Base-by-base conservation (phyloP, 1,284 basidiomycete species). In the Puccinia polysora region DNA sequence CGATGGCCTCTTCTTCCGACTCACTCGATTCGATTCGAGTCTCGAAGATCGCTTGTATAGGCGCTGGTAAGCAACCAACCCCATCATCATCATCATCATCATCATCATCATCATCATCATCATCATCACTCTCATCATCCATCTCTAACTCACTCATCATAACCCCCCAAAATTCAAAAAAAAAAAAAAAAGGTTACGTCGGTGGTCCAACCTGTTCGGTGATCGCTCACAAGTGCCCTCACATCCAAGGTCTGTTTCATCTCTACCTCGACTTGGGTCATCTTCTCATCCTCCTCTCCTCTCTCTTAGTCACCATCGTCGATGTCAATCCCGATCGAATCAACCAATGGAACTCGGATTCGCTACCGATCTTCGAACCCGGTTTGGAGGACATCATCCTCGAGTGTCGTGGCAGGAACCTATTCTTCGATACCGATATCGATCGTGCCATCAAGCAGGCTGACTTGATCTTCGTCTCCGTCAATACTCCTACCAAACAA, bases 401-500 rank as follows among this genome's bases (percentile, higher is more conserved):
- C 78, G 80, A 86, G 77, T 89, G 91, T 73, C 87, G 95, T 68
- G 94, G 91, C 50, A 87, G 88, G 81, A 98, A 98, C 83, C 86
- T 98, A 75, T 97, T 97, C 84, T 98, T 98, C 85, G 90, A 89
- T 32, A 95, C 92, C 64, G 88, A 97, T 76, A 90, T 98, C 77
- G 93, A 97, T 82, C 88, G 88, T 79, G 91, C 84, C 72, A 97
- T 98, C 80, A 85, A 83, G 75, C 92, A 95, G 81, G 94, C 95
- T 45, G 93, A 98, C 78, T 80, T 85, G 74, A 83, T 85, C 80
- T 85, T 85, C 77, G 84, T 85, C 73, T 82, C 81, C 36, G 82
- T 94, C 78, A 97, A 97, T 84, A 98, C 96, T 36, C 95, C 96
- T 56, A 98, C 96, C 74, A 98, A 98, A 85, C 97, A 95, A 85